phyloP scores from a whole-genome alignment of 2,329 filamentous ascomycete genomes.

The Cladophialophora carrionii region DNA sequence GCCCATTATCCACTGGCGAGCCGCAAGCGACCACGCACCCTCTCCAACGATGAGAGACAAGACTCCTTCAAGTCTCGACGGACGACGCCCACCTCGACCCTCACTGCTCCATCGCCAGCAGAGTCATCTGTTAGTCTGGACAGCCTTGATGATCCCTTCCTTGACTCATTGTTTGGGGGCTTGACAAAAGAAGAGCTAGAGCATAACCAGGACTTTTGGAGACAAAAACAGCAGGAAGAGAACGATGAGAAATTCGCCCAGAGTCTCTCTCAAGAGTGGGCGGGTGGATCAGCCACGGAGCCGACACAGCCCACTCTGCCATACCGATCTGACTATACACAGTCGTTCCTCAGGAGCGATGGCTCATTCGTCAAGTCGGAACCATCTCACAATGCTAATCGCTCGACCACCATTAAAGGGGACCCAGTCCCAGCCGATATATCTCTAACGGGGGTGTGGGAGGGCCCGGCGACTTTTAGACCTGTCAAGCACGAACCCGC shows the following conservation, averaged over 20 bases:
- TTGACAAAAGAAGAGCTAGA: slow-evolving; percentile 27
- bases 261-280: slow-evolving; percentile 43
- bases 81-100: slow-evolving; percentile 31
- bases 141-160: slow-evolving; percentile 31
- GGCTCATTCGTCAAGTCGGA: slow-evolving; percentile 28
- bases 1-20: slow-evolving; percentile 19
- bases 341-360: slow-evolving; percentile 32
- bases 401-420: slow-evolving; percentile 1
- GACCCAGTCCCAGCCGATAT: slow-evolving; percentile 7
- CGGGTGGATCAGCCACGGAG: slow-evolving; percentile 29
- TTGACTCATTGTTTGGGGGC: slow-evolving; percentile 27
- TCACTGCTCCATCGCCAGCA: slow-evolving; percentile 24
- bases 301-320: slow-evolving; percentile 4
- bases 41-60: slow-evolving; percentile 21
- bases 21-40: slow-evolving; percentile 35
- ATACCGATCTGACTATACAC: slow-evolving; percentile 25
- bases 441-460: background rate
- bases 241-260: slow-evolving; percentile 43
- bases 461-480: background rate
- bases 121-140: slow-evolving; percentile 25
- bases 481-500: background rate
- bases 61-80: slow-evolving; percentile 36
- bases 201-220: slow-evolving; percentile 23
- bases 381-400: background rate
- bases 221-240: slow-evolving; percentile 36